Evolutionary conservation across 495 filamentous ascomycete genomes (phyloP), one percentile per base, ranked within the genome.

Genomic region (Usnea hakonensis): DNA sequence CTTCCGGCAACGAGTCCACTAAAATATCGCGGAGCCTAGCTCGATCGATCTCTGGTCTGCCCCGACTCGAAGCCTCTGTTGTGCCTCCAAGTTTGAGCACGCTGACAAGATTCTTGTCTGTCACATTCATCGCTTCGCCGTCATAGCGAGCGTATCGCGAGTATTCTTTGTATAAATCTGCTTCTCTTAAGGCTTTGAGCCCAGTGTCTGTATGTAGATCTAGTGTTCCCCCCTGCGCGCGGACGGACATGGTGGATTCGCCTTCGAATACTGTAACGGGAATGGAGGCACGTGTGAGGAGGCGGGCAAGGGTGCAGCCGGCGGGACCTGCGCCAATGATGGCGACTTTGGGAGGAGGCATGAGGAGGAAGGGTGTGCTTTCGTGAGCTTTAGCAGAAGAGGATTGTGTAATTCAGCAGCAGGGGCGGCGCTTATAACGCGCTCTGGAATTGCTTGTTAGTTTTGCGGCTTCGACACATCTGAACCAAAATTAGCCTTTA

Each of bases 261-360:
- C 72, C 72, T 67, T 87, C 84, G 68, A 78, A 86, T 64, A 87
- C 72, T 3, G 75, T 75, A 56, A 71, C 75, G n/a, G 69, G 63
- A 59, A 84, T 80, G 28, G 68, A 66, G 50, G 75, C 68, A 32
- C 66, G 64, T 56, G 80, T 73, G 14, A 88, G 77, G 41, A 88
- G 72, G 48, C 76, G 74, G n/a, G 79, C 82, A 14, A 87, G 76
- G 5, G 79, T 81, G 23, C 83, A 74, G 30, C 85, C 84, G 5
- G 75, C 77, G 26, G 83, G 84, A 6, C 84, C 85, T 44, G 71
- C 83, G 64, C 83, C 83, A 38, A 84, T 71, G 64, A 85, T 83
- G 40, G 82, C 83, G 48, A 85, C 81, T 56, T 43, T 70, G 54
- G 71, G 60, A 35, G 48, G 23, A 43, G 57, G 36, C 43, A 52